Conservation (phyloP, 345 rosid species). For the Syzygium jambos region DNA sequence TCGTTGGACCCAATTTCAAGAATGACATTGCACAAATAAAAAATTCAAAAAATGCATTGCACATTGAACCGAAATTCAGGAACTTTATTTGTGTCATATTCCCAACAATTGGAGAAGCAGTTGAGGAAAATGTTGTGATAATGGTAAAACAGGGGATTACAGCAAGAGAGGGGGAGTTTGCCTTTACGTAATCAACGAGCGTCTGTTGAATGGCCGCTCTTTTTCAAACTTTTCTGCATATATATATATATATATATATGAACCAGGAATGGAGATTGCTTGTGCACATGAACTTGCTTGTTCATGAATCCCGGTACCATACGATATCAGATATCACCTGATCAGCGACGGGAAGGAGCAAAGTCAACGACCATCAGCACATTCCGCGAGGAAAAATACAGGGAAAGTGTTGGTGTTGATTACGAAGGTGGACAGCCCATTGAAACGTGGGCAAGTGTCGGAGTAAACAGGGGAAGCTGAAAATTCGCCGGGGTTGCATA, state of each 20-base stretch:
- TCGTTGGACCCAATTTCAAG: not conserved
- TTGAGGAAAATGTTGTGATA: not conserved
- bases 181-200: not conserved
- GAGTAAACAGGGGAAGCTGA: not conserved
- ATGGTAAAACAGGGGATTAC: not conserved
- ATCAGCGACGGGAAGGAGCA: not conserved
- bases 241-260: not conserved
- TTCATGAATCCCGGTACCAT: not conserved
- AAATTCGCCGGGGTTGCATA: not conserved
- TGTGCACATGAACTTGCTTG: not conserved
- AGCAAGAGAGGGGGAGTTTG: too few relatives aligned
- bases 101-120: not conserved
- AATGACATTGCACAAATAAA: rapidly evolving
- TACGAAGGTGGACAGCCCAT: not conserved
- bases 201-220: not conserved
- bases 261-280: not conserved
- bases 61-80: too few relatives aligned
- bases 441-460: not conserved
- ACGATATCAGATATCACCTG: not conserved
- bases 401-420: not conserved
- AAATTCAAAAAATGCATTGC: rapidly evolving
- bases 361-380: not conserved
- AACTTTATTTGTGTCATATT: not conserved
- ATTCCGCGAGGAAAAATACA: not conserved
- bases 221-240: not conserved